These are phyloP conservation scores for Clohesyomyces aquaticus DNA, from an alignment of 495 filamentous ascomycete genomes.

Conservation along the genomic window DNA sequence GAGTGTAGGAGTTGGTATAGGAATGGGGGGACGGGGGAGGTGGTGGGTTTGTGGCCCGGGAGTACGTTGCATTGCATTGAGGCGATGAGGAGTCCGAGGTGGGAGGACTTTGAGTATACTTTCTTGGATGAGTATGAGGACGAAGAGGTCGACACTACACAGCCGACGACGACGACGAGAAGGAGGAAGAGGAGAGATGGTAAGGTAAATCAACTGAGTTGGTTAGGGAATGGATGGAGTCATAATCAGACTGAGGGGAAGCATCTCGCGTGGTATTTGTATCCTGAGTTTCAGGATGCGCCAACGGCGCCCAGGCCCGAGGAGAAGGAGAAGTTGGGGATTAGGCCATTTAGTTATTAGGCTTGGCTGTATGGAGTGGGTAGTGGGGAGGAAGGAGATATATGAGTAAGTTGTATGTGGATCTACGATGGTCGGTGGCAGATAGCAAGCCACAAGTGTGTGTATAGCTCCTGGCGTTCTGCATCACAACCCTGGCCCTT, in stretches of 20 bases:
- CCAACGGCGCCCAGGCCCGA: constrained; percentile 31
- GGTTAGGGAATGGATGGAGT: constrained; percentile 28
- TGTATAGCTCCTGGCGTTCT: too few species aligned
- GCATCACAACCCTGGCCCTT: too few species aligned
- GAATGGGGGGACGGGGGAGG: constrained; percentile 14
- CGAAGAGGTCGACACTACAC: neutral
- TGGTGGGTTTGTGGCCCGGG: constrained; percentile 42
- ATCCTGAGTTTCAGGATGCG: constrained; percentile 32
- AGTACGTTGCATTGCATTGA: constrained; percentile 44
- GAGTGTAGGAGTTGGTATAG: constrained; percentile 38
- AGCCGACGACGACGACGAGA: neutral
- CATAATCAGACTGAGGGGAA: constrained; percentile 19
- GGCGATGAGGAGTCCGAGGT: constrained; percentile 40
- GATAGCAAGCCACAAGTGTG: too few species aligned
- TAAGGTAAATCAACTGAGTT: constrained; percentile 20
- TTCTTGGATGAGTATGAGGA: constrained; percentile 15
- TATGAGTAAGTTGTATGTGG: too few species aligned
- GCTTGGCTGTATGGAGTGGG: too few species aligned
- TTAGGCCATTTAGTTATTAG: constrained; percentile 26
- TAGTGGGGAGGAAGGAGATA: too few species aligned
- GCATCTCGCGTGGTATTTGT: constrained; percentile 35
- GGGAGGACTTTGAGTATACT: constrained; percentile 45
- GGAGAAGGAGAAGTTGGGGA: constrained; percentile 19
- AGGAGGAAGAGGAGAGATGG: constrained; percentile 21
- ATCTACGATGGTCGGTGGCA: too few species aligned